Percentiles rank a stretch among this genome's conserved stretches.
Evolutionary conservation across 371 early-diverging fungal genomes (phyloP).

Genomic region (Chytridiales sp.): DNA sequence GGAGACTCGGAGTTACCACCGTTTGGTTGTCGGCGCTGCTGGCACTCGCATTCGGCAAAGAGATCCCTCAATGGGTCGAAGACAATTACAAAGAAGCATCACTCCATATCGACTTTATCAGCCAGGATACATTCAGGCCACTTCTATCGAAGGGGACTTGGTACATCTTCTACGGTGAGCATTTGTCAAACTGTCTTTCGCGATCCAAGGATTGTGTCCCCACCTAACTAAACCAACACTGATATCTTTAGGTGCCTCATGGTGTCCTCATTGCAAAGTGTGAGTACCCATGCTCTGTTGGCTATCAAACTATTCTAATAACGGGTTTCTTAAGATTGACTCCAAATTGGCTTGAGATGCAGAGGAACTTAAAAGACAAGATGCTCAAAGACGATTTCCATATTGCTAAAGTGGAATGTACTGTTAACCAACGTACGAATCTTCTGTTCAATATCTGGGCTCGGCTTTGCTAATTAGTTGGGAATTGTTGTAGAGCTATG

Average conservation of each 20-base stretch:
- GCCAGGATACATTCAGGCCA: neutral
- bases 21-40: neutral
- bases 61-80: conserved; percentile 4
- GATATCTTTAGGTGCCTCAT: too few species aligned
- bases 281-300: neutral
- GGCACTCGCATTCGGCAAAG: neutral
- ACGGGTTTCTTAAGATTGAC: conserved; percentile 23
- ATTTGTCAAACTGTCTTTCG: too few species aligned
- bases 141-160: neutral
- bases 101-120: neutral
- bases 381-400: conserved; percentile 48
- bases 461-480: neutral
- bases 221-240: too few species aligned
- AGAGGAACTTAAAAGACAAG: conserved; percentile 19
- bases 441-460: neutral
- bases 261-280: conserved; percentile 21
- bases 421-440: neutral
- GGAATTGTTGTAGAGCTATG: conserved; percentile 50
- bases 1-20: neutral
- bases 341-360: conserved; percentile 41
- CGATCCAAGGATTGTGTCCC: too few species aligned
- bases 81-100: neutral
- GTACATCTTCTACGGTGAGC: neutral
- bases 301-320: neutral
- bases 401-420: conserved; percentile 78